Evolutionary conservation across 495 filamentous ascomycete species (phyloP), one percentile per base, ranked within the genome.

Genomic region (Monascus purpureus): DNA sequence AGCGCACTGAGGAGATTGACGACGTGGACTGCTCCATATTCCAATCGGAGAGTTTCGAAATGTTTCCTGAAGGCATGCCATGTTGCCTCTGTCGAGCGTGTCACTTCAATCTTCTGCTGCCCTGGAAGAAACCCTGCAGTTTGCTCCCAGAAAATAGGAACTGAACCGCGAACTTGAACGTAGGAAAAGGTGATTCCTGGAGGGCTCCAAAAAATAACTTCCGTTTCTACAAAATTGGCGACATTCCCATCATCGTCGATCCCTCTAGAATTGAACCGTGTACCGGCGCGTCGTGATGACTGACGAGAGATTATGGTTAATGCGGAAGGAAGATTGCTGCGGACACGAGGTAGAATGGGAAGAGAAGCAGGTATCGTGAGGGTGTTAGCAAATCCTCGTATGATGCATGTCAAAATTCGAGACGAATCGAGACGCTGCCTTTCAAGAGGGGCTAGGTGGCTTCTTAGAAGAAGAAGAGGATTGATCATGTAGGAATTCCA

Each of bases 401-500:
- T 95, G 14, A 88, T 86, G 43, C 82, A 94, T 1, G 88, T 97
- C 24, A 97, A 52, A 29, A 97, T 81, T 30, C 82, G 72, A 30
- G 86, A 93, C 2, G 65, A 64, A 58, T 97, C 90, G 11, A 97
- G 64, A 14, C 70, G 73, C 14, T 61, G 62, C 33, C 76, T 78
- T 35, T 95, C 86, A 12, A 69, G 65, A 13, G 65, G 65, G 11
- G 79, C 68, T 13, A 97, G 61, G 12, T 82, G 72, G 9, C 78
- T 84, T 16, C 90, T 77, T 47, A 97, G 96, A 31, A 78, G 65
- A 25, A 96, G 75, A 32, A 97, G 67, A 6, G 92, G 87, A 34
- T 78, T 70, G 37, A 97, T 93, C 87, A 97, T 96, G 56, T 90
- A 93, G 7, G 82, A 85, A 42, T 97, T 97, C 90, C 90, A 97